Percentiles rank a stretch among this genome's conserved stretches.
Evolutionary conservation across 164 flowering plant species (phyloP).

Genomic region (Macadamia tetraphylla): DNA sequence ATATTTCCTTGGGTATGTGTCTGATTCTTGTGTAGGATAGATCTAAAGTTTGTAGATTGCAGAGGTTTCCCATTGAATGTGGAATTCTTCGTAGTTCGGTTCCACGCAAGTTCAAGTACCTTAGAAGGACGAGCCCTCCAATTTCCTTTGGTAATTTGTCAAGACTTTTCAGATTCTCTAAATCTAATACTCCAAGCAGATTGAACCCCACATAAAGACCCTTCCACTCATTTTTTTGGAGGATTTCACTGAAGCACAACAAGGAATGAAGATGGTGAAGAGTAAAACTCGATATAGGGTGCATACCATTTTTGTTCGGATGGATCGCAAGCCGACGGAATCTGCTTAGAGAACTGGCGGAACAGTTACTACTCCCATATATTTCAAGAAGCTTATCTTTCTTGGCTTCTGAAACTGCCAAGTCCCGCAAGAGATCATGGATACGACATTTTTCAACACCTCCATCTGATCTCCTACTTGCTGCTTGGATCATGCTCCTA

Average conservation of each 20-base stretch:
- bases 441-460: neutral
- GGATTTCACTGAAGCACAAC: neutral
- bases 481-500: neutral
- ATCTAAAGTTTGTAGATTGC: slow-evolving; percentile 16
- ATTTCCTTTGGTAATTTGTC: neutral
- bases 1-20: slow-evolving; percentile 4
- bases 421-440: slow-evolving; percentile 10
- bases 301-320: neutral
- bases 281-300: neutral
- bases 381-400: neutral
- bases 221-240: no score
- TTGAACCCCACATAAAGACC: neutral
- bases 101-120: slow-evolving; percentile 15
- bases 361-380: neutral
- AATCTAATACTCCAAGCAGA: slow-evolving; percentile 9
- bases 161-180: neutral
- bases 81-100: slow-evolving; percentile 2
- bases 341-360: neutral
- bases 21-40: neutral
- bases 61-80: slow-evolving; percentile 14
- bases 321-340: neutral
- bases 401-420: neutral
- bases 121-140: slow-evolving; percentile 21
- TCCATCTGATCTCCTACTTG: neutral
- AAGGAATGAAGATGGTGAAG: slow-evolving; percentile 6